Base-by-base conservation (phyloP, 75 land plant species). In the Azolla pinnata region DNA sequence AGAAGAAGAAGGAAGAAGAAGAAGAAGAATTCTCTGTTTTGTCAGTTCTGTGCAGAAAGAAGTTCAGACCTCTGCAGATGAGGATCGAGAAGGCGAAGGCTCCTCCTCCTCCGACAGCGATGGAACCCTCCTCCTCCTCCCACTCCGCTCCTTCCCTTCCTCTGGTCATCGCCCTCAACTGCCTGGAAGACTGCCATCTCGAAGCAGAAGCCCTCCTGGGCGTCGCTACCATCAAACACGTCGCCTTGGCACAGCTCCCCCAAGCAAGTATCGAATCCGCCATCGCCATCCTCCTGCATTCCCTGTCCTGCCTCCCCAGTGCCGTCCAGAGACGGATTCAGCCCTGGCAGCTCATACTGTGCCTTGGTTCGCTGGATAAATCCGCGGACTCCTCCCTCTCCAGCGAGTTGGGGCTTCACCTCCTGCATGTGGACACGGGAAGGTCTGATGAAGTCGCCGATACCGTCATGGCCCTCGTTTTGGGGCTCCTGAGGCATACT, bases 241-340 rank as follows among this genome's bases (percentile, higher is more conserved):
- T 90, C 20, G 64, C 75, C 58, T 82, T 95, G 40, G 59, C 66
- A 51, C 83, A 76, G 55, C 57, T 95, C 45, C 55, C 79, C 44
- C 81, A 77, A 23, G 87, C 86, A 1, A 79, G 79, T 65, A 86
- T 95, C 74, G 91, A 86, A 71, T 42, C 88, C 8, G 99, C 99
- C 58, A 63, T 79, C 35, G 99, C 91, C 35, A 91, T 95, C 5
- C 69, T 95, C 29, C 46, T 95, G 42, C 96, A 86, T 63, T 90
- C 99, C 24, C 88, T 95, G 51, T 79, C 91, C 2, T 90, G 72
- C 74, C 83, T 95, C 38, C 97, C 98, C 1, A 91, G 99, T 33
- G 99, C 97, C 0, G 99, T 97, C 16, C 99, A 95, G 75, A 80
- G 97, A 31, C 81, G 97, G n/a, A 79, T 95, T 53, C 91, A 75